Conservation (phyloP, 257 asterid species). For the Rubia yunnanensis region DNA sequence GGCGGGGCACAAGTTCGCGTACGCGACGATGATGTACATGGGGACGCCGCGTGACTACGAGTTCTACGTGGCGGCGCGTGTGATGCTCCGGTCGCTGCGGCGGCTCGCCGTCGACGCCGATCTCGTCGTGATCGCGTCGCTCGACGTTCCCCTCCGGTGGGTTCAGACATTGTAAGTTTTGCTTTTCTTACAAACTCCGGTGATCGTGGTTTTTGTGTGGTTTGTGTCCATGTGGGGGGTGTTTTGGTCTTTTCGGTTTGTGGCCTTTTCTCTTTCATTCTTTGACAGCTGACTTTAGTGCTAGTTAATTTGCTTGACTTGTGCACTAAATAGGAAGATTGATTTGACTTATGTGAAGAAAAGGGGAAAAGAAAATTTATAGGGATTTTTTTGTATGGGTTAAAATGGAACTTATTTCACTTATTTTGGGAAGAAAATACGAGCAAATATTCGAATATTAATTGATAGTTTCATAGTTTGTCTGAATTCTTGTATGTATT, state of each 20-base stretch:
- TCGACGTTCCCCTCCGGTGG: slow-evolving; percentile 82
- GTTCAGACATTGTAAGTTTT: slow-evolving; percentile 64
- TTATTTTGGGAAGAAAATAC: background rate
- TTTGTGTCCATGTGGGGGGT: background rate
- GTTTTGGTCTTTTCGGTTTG: background rate
- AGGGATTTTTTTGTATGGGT: background rate
- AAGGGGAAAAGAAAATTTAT: background rate
- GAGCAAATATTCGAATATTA: too few relatives aligned
- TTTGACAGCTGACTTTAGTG: slow-evolving; percentile 1
- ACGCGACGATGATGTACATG: slow-evolving; percentile 98
- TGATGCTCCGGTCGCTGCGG: slow-evolving; percentile 63
- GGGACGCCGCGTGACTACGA: slow-evolving; percentile 95
- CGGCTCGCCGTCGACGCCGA: slow-evolving; percentile 61
- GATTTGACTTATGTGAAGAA: background rate
- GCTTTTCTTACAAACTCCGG: too few relatives aligned
- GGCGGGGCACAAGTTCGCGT: slow-evolving; percentile 42
- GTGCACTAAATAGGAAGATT: background rate
- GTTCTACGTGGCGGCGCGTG: slow-evolving; percentile 79
- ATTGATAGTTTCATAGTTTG: too few relatives aligned
- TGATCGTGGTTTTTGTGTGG: background rate
- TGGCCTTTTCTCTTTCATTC: too few relatives aligned
- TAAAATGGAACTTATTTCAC: background rate
- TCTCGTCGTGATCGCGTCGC: slow-evolving; percentile 90
- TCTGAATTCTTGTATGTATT: too few relatives aligned
- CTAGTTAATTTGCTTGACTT: background rate